These are phyloP conservation scores for Paracoccidioides lutzii DNA, from an alignment of 2,329 filamentous ascomycete genomes.

Conservation along the genomic window DNA sequence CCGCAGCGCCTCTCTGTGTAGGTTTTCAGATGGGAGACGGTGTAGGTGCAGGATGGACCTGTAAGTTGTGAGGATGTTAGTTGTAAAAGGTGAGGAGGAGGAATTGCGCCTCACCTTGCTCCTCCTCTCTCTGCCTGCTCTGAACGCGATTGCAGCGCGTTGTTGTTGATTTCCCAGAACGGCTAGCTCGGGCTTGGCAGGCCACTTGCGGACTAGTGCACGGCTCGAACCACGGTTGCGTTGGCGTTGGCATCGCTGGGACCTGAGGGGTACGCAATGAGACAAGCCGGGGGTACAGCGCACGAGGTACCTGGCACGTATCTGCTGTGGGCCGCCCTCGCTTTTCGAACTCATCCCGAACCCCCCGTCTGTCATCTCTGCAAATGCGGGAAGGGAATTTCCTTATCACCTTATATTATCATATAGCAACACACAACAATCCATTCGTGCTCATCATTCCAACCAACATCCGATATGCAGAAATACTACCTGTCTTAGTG, in stretches of 20 bases:
- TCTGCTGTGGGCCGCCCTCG: too few species aligned
- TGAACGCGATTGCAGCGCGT: background rate
- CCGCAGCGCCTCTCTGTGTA: too few species aligned
- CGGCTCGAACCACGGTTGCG: background rate
- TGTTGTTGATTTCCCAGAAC: slow-evolving; percentile 6
- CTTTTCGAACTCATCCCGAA: too few species aligned
- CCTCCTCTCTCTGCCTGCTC: too few species aligned
- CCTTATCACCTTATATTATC: background rate
- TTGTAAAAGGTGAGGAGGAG: background rate
- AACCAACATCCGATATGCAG: background rate
- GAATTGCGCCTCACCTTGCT: background rate
- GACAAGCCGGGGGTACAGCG: background rate
- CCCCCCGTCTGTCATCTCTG: background rate
- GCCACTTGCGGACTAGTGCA: background rate
- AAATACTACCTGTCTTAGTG: background rate
- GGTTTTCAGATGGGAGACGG: too few species aligned
- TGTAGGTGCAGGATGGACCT: too few species aligned
- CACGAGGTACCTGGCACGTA: background rate
- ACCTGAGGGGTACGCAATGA: background rate
- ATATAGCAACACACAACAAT: background rate
- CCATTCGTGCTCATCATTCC: background rate
- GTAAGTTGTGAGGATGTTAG: too few species aligned
- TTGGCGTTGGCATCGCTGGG: background rate
- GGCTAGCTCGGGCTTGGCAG: background rate
- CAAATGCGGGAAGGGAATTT: background rate